Evolutionary conservation across 2,329 filamentous ascomycete species (phyloP).

Genomic region (Xylaria polymorpha): DNA sequence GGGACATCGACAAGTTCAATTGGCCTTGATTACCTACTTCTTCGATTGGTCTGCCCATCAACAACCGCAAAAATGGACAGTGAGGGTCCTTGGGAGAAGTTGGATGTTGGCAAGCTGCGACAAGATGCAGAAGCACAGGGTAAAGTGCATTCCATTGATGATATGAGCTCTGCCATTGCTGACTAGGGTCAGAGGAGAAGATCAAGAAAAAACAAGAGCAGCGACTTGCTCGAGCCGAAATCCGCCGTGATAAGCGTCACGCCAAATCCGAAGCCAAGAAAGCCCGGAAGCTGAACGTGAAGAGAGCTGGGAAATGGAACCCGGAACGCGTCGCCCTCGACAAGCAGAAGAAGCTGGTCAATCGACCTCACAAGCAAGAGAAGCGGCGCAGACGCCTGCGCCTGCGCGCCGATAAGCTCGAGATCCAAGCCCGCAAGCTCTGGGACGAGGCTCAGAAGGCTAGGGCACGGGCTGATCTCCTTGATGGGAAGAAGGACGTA

Average conservation of each 20-base stretch:
- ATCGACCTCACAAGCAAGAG: conserved; percentile 50
- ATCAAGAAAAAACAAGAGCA: conserved; percentile 46
- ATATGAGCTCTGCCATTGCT: conserved; percentile 17
- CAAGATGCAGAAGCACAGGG: conserved; percentile 43
- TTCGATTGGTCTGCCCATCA: neutral
- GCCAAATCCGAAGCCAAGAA: conserved; percentile 54
- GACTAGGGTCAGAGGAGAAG: conserved; percentile 46
- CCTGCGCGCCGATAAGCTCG: conserved; percentile 55
- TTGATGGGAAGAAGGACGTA: conserved; percentile 47
- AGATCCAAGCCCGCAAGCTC: conserved; percentile 56
- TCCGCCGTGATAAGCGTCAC: conserved; percentile 54
- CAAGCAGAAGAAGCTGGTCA: conserved; percentile 50
- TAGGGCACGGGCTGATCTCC: conserved; percentile 45
- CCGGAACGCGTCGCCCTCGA: conserved; percentile 50
- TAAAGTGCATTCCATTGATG: conserved; percentile 20
- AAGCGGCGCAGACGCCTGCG: conserved; percentile 55
- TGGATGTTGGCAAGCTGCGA: conserved; percentile 43
- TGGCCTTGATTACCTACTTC: neutral
- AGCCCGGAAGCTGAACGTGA: conserved; percentile 52
- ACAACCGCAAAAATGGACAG: conserved; percentile 38
- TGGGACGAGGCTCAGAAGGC: conserved; percentile 55
- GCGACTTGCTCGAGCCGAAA: conserved; percentile 45
- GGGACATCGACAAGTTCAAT: neutral
- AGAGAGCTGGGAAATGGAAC: conserved; percentile 51
- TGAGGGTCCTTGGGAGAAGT: conserved; percentile 42